These are phyloP conservation scores for Ceratocystis eucalypticola DNA, from an alignment of 2,329 filamentous ascomycete species.

Conservation along the genomic window DNA sequence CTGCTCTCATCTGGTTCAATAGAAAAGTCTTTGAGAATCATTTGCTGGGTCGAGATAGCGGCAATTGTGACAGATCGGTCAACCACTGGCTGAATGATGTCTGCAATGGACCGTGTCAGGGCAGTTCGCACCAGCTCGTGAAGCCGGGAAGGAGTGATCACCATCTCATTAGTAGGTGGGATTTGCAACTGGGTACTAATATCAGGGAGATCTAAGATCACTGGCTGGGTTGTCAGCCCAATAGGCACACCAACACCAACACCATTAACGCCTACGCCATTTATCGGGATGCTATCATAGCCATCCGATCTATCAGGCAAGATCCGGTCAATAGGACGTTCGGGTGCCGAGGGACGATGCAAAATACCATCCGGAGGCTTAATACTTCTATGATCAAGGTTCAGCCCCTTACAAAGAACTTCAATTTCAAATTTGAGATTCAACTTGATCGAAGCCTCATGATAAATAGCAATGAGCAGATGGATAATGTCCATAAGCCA, in stretches of 20 bases:
- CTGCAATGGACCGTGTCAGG: constrained; percentile 77
- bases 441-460: constrained; percentile 82
- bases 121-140: constrained; percentile 72
- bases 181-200: constrained; percentile 66
- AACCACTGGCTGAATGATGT: constrained; percentile 95
- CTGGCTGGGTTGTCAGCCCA: constrained; percentile 62
- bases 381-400: constrained; percentile 82
- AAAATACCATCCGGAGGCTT: constrained; percentile 78
- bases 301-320: constrained; percentile 58
- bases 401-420: constrained; percentile 83
- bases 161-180: constrained; percentile 66
- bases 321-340: constrained; percentile 43
- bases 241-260: constrained; percentile 47
- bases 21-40: constrained; percentile 91
- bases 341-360: constrained; percentile 40
- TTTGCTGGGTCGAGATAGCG: constrained; percentile 87
- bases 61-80: constrained; percentile 96
- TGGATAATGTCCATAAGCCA: constrained; percentile 96
- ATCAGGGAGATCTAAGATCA: constrained; percentile 71
- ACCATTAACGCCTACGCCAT: constrained; percentile 49
- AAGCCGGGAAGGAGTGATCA: constrained; percentile 54
- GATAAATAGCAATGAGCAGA: constrained; percentile 83
- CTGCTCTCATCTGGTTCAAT: constrained; percentile 84
- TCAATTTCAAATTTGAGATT: constrained; percentile 99
- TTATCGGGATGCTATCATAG: constrained; percentile 72